A percentile compares a stretch with the other conserved stretches of the same genome.
These are phyloP conservation scores for Xylariaceae sp. DNA, from an alignment of 2,329 filamentous ascomycete species.

Conservation along the genomic window DNA sequence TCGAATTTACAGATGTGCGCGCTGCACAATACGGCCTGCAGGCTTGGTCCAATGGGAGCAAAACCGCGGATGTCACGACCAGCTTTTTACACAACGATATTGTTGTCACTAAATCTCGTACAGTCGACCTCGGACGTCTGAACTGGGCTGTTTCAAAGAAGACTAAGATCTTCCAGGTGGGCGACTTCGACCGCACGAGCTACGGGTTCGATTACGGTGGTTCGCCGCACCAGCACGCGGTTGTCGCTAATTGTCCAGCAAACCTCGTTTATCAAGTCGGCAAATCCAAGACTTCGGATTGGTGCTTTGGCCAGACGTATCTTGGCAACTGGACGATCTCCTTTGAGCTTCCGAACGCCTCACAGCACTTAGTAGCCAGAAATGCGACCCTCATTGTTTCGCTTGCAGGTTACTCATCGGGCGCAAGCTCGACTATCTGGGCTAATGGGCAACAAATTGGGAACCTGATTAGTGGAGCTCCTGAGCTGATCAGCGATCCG, in stretches of 20 bases:
- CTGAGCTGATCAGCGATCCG: slow-evolving; percentile 48
- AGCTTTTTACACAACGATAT: slow-evolving; percentile 50
- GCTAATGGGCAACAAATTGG: slow-evolving; percentile 48
- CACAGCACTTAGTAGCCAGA: slow-evolving; percentile 6
- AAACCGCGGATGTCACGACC: slow-evolving; percentile 52
- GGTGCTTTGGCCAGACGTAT: slow-evolving; percentile 55
- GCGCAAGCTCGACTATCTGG: slow-evolving; percentile 47
- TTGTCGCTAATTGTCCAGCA: slow-evolving; percentile 50
- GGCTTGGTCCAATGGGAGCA: slow-evolving; percentile 56
- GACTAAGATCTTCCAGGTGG: slow-evolving; percentile 55
- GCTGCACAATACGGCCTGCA: slow-evolving; percentile 53
- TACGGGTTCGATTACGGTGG: slow-evolving; percentile 52
- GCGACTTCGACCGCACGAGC: slow-evolving; percentile 53
- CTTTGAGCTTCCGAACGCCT: slow-evolving; percentile 30
- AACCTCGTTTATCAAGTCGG: slow-evolving; percentile 53
- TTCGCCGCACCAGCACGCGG: slow-evolving; percentile 50
- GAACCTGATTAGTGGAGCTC: slow-evolving; percentile 46
- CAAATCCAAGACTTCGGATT: slow-evolving; percentile 46
- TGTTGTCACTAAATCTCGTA: slow-evolving; percentile 42
- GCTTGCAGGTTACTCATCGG: slow-evolving; percentile 52
- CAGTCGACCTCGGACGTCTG: slow-evolving; percentile 46
- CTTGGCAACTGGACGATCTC: slow-evolving; percentile 45
- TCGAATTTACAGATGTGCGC: slow-evolving; percentile 51
- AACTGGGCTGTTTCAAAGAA: slow-evolving; percentile 48
- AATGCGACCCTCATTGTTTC: slow-evolving; percentile 49